phyloP scores from a whole-genome alignment of 176 grass and related monocot genomes.

The Typha latifolia region DNA sequence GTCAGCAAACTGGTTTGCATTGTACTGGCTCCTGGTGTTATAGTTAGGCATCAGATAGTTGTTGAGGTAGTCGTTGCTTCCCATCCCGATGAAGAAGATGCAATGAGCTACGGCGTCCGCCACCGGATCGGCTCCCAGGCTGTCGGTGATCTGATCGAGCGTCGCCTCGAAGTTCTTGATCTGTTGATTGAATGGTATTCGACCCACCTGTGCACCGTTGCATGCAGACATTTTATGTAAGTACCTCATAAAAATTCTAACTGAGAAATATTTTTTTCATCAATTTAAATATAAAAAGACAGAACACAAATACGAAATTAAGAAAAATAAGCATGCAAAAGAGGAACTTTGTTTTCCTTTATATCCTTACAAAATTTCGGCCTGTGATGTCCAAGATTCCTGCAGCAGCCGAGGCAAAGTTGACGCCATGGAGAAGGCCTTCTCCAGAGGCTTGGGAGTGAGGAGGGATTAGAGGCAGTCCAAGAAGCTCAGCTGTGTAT shows the following conservation, averaged over 20 bases:
- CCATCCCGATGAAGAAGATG: constrained; percentile 88
- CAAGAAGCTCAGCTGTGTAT: constrained; percentile 59
- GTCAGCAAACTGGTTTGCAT: constrained; percentile 66
- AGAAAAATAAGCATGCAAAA: too few species aligned
- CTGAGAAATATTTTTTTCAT: too few species aligned
- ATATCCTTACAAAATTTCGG: constrained; percentile 63
- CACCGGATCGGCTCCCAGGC: constrained; percentile 24
- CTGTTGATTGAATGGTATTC: constrained; percentile 81
- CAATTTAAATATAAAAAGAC: too few species aligned
- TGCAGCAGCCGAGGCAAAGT: constrained; percentile 83
- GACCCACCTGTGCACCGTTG: constrained; percentile 27
- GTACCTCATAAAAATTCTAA: too few species aligned
- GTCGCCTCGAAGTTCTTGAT: constrained; percentile 94
- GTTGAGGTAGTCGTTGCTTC: constrained; percentile 96
- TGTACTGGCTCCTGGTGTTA: constrained; percentile 73
- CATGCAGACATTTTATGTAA: too few species aligned
- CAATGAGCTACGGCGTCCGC: constrained; percentile 37
- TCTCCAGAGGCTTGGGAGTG: constrained; percentile 44
- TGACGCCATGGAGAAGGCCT: constrained; percentile 61
- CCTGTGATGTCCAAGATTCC: constrained; percentile 91
- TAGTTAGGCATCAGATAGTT: constrained; percentile 99
- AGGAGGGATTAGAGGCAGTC: constrained; percentile 68
- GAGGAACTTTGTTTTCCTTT: not conserved
- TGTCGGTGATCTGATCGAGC: constrained; percentile 31
- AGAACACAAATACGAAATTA: too few species aligned